These are phyloP conservation scores for Eucalyptus grandis DNA, from an alignment of 345 rosid species.

Conservation along the genomic window DNA sequence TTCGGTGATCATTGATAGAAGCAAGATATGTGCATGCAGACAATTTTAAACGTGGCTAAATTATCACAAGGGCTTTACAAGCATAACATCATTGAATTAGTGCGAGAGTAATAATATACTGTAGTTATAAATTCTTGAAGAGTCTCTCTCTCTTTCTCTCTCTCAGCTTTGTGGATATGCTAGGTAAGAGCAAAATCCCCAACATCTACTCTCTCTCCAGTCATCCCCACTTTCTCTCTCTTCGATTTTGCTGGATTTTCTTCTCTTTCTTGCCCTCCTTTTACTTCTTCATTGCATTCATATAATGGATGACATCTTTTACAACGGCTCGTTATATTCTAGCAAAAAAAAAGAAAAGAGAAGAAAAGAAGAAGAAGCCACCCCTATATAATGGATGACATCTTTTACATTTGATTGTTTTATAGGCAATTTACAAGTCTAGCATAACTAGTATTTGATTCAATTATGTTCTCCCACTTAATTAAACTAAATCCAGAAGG, in stretches of 20 bases:
- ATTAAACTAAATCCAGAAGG: not conserved
- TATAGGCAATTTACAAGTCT: not conserved
- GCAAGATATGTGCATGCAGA: not conserved
- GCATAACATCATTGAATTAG: fast-evolving
- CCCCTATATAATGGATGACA: not conserved
- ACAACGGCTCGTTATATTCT: too few species aligned
- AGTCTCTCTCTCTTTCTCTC: too few species aligned
- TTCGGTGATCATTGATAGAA: not conserved
- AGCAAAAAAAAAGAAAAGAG: not conserved
- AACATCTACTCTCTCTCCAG: too few species aligned
- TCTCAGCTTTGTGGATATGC: fast-evolving
- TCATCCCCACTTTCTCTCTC: too few species aligned
- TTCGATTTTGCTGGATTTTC: too few species aligned
- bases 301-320: too few species aligned
- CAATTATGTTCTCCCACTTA: not conserved
- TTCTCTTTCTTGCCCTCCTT: too few species aligned
- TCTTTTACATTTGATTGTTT: not conserved
- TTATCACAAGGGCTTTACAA: not conserved
- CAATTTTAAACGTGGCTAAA: not conserved
- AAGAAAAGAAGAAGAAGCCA: fast-evolving
- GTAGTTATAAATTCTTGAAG: not conserved
- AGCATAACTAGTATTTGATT: not conserved
- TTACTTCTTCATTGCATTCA: too few species aligned
- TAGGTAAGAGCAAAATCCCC: too few species aligned
- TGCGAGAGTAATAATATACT: too few species aligned